Percentiles rank a stretch among this genome's conserved stretches.
These are phyloP conservation scores for Talaromyces sp. DNA, from an alignment of 2,329 filamentous ascomycete genomes.

Conservation along the genomic window DNA sequence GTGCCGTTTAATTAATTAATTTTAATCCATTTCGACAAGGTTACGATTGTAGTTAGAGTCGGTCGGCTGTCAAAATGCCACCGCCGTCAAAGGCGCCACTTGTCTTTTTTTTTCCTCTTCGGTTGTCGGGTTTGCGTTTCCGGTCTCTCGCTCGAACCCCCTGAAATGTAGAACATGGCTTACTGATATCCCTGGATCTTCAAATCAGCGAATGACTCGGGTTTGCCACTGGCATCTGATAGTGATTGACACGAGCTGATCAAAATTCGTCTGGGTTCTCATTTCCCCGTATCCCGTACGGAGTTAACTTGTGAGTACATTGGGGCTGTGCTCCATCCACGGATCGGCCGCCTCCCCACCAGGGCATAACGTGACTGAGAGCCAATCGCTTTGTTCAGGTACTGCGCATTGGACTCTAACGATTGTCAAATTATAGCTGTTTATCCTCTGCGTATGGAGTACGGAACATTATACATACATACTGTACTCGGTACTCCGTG, in stretches of 20 bases:
- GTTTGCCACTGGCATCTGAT: constrained; percentile 15
- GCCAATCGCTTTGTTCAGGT: too few species aligned
- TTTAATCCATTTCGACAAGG: neutral
- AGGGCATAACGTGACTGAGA: too few species aligned
- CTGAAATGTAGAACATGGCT: neutral
- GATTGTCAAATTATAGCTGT: too few species aligned
- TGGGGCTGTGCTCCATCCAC: too few species aligned
- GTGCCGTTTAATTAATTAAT: neutral
- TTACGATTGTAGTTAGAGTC: neutral
- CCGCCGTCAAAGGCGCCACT: neutral
- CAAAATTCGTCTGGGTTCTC: neutral
- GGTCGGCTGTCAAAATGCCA: neutral
- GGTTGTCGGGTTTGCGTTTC: neutral
- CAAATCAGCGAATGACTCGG: neutral
- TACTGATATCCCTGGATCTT: neutral
- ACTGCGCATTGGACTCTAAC: too few species aligned
- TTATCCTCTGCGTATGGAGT: neutral
- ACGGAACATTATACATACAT: too few species aligned
- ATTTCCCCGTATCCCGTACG: neutral
- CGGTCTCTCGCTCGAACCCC: neutral
- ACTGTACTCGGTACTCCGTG: too few species aligned
- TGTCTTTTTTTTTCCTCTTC: neutral
- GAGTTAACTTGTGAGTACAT: neutral
- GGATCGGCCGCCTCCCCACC: too few species aligned
- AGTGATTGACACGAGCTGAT: neutral